These are phyloP conservation scores for Umbelopsis sp. DNA, from an alignment of 192 early-diverging fungal species.

Conservation along the genomic window DNA sequence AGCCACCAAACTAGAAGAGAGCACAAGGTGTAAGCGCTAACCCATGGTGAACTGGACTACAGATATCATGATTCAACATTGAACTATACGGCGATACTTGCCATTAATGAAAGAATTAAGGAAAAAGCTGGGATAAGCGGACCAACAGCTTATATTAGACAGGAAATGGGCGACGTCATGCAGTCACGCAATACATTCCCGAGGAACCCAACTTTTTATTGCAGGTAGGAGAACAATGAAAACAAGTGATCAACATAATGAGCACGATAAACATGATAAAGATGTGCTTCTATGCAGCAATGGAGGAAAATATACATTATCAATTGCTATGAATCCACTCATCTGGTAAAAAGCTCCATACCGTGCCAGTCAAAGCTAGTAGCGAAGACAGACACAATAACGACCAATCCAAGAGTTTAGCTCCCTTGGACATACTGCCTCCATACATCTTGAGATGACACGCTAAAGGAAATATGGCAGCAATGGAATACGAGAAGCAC, in stretches of 20 bases:
- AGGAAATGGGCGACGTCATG: conserved; percentile 2
- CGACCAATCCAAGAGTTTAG: background rate
- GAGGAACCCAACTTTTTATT: too few species aligned
- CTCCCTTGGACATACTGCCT: conserved; percentile 2
- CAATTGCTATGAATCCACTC: background rate
- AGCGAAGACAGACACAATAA: conserved; percentile 1
- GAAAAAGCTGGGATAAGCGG: background rate
- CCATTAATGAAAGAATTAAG: background rate
- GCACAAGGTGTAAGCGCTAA: background rate
- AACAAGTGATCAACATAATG: background rate
- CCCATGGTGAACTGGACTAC: too few species aligned
- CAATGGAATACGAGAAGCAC: conserved; percentile 38
- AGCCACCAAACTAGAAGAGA: conserved; percentile 16
- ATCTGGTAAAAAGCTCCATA: conserved; percentile 15
- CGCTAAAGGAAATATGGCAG: conserved; percentile 38
- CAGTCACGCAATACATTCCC: background rate
- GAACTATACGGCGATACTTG: too few species aligned
- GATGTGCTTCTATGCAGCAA: background rate
- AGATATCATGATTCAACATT: too few species aligned
- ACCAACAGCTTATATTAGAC: background rate
- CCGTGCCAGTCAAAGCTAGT: conserved; percentile 9
- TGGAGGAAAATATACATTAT: background rate
- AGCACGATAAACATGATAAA: background rate
- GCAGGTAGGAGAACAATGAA: background rate
- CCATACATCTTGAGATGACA: conserved; percentile 34